phyloP scores from a whole-genome alignment of 306 rosid species.

The Trichosanthes truncata region DNA sequence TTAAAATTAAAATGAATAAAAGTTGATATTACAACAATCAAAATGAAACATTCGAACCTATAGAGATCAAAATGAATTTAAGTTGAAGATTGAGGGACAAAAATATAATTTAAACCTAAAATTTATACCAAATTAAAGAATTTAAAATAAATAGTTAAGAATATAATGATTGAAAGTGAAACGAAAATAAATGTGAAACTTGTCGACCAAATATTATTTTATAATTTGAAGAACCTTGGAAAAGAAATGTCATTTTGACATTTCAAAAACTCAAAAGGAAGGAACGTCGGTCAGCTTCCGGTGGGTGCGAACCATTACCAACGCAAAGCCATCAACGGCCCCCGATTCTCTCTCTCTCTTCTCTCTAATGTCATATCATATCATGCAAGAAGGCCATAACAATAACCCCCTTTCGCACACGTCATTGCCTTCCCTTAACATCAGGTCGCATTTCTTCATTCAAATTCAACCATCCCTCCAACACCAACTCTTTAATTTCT shows the following conservation, averaged over 20 bases:
- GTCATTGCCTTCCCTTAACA: constrained; percentile 37
- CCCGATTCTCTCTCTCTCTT: not conserved
- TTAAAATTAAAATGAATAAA: no score
- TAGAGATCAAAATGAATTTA: no score
- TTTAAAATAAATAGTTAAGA: no score
- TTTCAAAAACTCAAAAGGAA: not conserved
- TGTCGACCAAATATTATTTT: no score
- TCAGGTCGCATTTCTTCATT: constrained; percentile 52
- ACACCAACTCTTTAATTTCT: not conserved
- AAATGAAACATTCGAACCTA: no score
- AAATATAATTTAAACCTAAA: no score
- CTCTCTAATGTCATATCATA: constrained; percentile 39
- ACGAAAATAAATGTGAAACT: no score
- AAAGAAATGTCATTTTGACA: not conserved
- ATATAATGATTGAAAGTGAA: no score
- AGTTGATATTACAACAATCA: no score
- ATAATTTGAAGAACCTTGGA: not conserved
- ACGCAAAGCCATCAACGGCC: not conserved
- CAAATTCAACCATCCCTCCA: constrained; percentile 5
- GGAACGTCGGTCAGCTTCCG: not conserved
- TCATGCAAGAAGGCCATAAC: constrained; percentile 60
- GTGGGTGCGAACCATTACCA: not conserved
- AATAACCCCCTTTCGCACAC: constrained; percentile 30
- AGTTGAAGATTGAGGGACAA: no score
- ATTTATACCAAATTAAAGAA: no score